Conservation (phyloP, 495 filamentous ascomycete species). For the Talaromyces ruber region DNA sequence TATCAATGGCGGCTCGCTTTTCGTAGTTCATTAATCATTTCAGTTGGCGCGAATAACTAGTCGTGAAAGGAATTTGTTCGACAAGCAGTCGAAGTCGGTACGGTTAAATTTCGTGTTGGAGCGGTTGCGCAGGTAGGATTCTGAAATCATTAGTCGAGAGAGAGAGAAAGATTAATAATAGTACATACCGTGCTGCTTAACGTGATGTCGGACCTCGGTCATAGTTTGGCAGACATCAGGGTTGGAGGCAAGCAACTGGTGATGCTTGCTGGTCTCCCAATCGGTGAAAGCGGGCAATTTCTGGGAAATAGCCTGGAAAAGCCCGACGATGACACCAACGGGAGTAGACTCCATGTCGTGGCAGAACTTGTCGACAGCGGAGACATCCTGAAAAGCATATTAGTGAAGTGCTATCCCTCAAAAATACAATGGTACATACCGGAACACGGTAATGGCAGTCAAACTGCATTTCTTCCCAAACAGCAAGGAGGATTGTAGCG, state of each 20-base stretch:
- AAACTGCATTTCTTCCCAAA: constrained; percentile 98
- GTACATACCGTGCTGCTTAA: constrained; percentile 79
- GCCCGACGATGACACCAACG: constrained; percentile 85
- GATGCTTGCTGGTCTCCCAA: constrained; percentile 85
- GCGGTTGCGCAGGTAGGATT: constrained; percentile 51
- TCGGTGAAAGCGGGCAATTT: constrained; percentile 83
- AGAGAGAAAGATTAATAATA: neutral
- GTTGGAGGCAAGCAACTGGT: constrained; percentile 79
- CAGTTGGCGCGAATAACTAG: constrained; percentile 90
- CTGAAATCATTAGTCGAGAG: constrained; percentile 30
- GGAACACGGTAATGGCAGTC: constrained; percentile 88
- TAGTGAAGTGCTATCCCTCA: neutral
- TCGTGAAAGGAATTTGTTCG: constrained; percentile 90
- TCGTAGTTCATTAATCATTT: constrained; percentile 12
- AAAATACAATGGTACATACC: constrained; percentile 16
- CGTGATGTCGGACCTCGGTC: constrained; percentile 85
- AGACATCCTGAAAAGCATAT: constrained; percentile 43
- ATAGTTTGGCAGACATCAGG: constrained; percentile 83
- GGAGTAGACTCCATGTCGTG: constrained; percentile 88
- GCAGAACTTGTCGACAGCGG: constrained; percentile 85
- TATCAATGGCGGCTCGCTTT: neutral
- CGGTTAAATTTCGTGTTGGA: constrained; percentile 69
- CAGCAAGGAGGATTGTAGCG: constrained; percentile 77
- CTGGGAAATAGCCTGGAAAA: constrained; percentile 93
- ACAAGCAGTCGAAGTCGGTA: constrained; percentile 83